Conservation (phyloP, 805 yeast genomes). For the Hemisphaericaspora nanyangensis region DNA sequence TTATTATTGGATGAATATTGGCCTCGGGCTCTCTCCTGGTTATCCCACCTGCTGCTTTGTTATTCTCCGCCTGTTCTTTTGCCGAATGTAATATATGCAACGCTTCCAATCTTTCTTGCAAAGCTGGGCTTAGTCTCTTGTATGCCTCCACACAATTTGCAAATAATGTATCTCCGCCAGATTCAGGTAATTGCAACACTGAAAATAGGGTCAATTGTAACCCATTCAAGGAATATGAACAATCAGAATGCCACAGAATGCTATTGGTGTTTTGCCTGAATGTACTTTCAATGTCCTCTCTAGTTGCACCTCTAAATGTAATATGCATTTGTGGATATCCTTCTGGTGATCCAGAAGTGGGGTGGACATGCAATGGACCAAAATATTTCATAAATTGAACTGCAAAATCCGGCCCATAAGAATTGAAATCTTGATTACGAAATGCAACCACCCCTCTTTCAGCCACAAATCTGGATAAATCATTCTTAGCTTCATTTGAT, state of each 20-base stretch:
- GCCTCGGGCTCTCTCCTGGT: constrained; percentile 31
- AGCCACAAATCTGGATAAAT: constrained; percentile 29
- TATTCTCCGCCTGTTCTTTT: constrained; percentile 26
- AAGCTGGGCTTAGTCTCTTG: constrained; percentile 32
- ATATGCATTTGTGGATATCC: constrained; percentile 33
- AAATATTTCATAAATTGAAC: constrained; percentile 20
- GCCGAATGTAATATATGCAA: constrained; percentile 34
- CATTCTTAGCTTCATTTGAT: constrained; percentile 25
- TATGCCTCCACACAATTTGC: constrained; percentile 37
- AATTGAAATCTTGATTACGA: constrained; percentile 28
- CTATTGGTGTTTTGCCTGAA: constrained; percentile 25
- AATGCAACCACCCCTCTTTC: constrained; percentile 33
- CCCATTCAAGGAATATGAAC: constrained; percentile 33
- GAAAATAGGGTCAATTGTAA: constrained; percentile 33
- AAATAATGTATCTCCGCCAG: constrained; percentile 36
- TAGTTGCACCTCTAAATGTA: constrained; percentile 29
- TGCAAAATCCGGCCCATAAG: constrained; percentile 41
- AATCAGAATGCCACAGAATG: constrained; percentile 36
- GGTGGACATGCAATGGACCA: constrained; percentile 20
- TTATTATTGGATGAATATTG: constrained; percentile 31
- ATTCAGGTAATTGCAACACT: constrained; percentile 33
- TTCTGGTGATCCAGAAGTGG: constrained; percentile 20
- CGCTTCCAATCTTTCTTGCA: constrained; percentile 27
- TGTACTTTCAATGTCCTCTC: constrained; percentile 23
- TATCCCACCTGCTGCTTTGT: constrained; percentile 28